Conservation (phyloP, 495 filamentous ascomycete genomes). For the Talaromyces ruber region DNA sequence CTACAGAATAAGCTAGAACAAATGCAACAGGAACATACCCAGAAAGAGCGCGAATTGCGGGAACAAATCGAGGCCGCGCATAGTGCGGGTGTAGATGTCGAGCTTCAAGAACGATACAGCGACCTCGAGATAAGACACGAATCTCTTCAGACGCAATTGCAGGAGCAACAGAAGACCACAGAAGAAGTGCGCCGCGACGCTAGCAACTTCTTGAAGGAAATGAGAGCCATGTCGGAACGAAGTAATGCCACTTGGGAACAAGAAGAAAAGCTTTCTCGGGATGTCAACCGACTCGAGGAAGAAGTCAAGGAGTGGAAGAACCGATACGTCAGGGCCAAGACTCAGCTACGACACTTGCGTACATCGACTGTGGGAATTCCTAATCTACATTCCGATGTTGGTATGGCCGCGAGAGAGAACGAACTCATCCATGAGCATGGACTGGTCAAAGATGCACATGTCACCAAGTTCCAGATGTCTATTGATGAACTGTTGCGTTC, state of each 20-base stretch:
- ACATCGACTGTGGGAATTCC: slow-evolving; percentile 68
- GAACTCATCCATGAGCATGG: slow-evolving; percentile 66
- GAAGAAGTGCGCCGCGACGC: slow-evolving; percentile 84
- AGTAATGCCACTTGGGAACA: slow-evolving; percentile 70
- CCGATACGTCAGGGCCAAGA: slow-evolving; percentile 79
- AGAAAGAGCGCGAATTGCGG: slow-evolving; percentile 53
- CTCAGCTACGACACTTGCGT: slow-evolving; percentile 73
- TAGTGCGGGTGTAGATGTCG: slow-evolving; percentile 26
- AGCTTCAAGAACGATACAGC: slow-evolving; percentile 46
- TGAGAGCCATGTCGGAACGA: slow-evolving; percentile 75
- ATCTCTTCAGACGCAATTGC: slow-evolving; percentile 59
- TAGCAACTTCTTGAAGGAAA: slow-evolving; percentile 75
- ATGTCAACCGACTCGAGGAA: slow-evolving; percentile 65
- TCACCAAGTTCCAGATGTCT: slow-evolving; percentile 91
- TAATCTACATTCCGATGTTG: slow-evolving; percentile 53
- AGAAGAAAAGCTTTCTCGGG: slow-evolving; percentile 65
- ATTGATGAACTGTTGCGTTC: slow-evolving; percentile 85
- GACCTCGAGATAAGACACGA: slow-evolving; percentile 65
- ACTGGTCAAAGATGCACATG: slow-evolving; percentile 78
- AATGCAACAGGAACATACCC: slow-evolving; percentile 56
- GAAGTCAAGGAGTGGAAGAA: slow-evolving; percentile 84
- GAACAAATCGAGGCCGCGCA: slow-evolving; percentile 47
- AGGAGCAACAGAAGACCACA: slow-evolving; percentile 73
- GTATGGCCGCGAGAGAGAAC: slow-evolving; percentile 55
- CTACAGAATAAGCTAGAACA: slow-evolving; percentile 70